Percentiles rank a stretch among this genome's conserved stretches.
phyloP scores from a whole-genome alignment of 192 early-diverging fungal species.

The Coemansia sp. region DNA sequence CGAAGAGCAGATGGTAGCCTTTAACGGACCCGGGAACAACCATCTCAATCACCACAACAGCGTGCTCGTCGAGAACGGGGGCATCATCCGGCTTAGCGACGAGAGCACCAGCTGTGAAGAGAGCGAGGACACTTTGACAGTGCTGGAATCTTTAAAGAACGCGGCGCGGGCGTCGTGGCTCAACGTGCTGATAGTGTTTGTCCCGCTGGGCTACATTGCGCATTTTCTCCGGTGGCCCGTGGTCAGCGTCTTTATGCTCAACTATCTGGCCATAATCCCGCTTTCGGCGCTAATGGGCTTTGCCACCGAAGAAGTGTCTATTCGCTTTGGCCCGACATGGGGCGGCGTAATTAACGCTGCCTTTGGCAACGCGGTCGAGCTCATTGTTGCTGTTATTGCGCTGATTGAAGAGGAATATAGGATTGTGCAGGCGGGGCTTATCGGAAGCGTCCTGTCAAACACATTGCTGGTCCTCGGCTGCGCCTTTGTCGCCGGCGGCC shows the following conservation, averaged over 20 bases:
- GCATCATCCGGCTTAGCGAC: neutral
- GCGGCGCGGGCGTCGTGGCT: slow-evolving; percentile 56
- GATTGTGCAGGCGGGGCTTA: slow-evolving; percentile 71
- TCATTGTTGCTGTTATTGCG: slow-evolving; percentile 58
- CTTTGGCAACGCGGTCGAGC: slow-evolving; percentile 71
- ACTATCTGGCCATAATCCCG: slow-evolving; percentile 86
- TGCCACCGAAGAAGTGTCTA: slow-evolving; percentile 79
- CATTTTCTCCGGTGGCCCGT: slow-evolving; percentile 63
- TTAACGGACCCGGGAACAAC: slow-evolving; percentile 2
- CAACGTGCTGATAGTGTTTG: slow-evolving; percentile 70
- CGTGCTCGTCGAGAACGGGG: neutral
- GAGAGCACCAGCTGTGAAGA: slow-evolving; percentile 1
- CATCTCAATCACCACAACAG: neutral
- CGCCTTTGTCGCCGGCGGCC: slow-evolving; percentile 82
- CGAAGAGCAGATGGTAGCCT: slow-evolving; percentile 3
- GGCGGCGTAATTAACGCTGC: slow-evolving; percentile 66
- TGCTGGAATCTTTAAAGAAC: slow-evolving; percentile 30
- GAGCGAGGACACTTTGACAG: slow-evolving; percentile 6
- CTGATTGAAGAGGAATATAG: slow-evolving; percentile 59
- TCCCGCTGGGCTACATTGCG: slow-evolving; percentile 76
- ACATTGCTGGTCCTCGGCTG: slow-evolving; percentile 84
- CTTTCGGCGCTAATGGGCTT: slow-evolving; percentile 86
- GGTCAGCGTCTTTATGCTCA: slow-evolving; percentile 69
- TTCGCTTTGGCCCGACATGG: slow-evolving; percentile 64
- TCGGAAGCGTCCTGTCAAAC: slow-evolving; percentile 92